Evolutionary conservation across 2,329 filamentous ascomycete species (phyloP).

Genomic region (Reticulascus tulasneorum): DNA sequence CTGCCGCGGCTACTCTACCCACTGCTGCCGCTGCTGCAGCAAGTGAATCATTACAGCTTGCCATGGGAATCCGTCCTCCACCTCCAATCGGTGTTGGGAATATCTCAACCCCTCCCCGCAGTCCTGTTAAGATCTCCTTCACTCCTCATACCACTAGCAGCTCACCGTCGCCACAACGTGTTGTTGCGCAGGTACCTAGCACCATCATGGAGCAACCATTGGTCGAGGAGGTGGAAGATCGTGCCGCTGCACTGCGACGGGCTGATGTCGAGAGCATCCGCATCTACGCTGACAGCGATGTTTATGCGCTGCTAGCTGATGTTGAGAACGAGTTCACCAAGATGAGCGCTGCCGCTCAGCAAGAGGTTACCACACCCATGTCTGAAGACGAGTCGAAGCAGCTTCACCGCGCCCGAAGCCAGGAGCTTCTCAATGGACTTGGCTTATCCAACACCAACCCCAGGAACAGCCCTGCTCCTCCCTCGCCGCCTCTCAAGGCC

Average conservation of each 20-base stretch:
- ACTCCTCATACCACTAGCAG: conserved; percentile 29
- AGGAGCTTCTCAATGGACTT: conserved; percentile 43
- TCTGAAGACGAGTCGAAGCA: conserved; percentile 34
- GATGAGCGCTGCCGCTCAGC: conserved; percentile 28
- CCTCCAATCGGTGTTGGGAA: conserved; percentile 28
- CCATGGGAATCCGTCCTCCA: conserved; percentile 31
- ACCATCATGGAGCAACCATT: conserved; percentile 51
- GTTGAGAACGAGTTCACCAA: conserved; percentile 58
- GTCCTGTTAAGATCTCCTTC: conserved; percentile 46
- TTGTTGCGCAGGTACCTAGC: conserved; percentile 51
- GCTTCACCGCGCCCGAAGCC: conserved; percentile 46
- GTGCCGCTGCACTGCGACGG: conserved; percentile 23
- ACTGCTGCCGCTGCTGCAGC: conserved; percentile 23
- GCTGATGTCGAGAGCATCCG: conserved; percentile 60
- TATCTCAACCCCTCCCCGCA: conserved; percentile 55
- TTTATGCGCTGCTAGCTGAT: conserved; percentile 63
- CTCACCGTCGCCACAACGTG: conserved; percentile 47
- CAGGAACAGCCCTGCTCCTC: conserved; percentile 20
- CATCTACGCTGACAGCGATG: conserved; percentile 63
- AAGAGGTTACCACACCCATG: conserved; percentile 28
- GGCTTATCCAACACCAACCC: conserved; percentile 16
- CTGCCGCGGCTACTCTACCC: conserved; percentile 60
- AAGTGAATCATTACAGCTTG: conserved; percentile 38
- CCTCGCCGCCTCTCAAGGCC: conserved; percentile 15
- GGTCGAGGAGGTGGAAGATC: conserved; percentile 36